Percentiles rank a stretch among this genome's conserved stretches.
phyloP scores from a whole-genome alignment of 2,329 filamentous ascomycete genomes.

The Fusarium nygamai region DNA sequence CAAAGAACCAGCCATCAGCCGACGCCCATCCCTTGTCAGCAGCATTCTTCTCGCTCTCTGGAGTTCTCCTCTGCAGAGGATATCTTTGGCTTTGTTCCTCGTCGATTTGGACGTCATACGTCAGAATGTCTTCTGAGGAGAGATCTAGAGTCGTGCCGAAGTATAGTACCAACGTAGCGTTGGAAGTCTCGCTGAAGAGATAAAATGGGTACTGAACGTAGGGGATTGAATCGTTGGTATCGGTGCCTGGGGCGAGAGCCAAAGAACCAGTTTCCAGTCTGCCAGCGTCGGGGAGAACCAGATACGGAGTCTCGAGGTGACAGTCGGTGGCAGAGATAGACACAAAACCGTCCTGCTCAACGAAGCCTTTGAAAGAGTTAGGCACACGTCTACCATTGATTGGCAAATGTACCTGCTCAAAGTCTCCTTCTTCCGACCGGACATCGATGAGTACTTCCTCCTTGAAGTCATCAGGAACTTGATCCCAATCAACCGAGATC shows the following conservation, averaged over 20 bases:
- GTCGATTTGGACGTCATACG: conserved; percentile 20
- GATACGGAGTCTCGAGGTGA: background rate
- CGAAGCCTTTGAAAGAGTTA: conserved; percentile 65
- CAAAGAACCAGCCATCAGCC: conserved; percentile 32
- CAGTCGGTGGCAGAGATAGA: conserved; percentile 27
- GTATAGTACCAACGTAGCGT: background rate
- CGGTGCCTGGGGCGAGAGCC: background rate
- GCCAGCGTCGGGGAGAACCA: conserved; percentile 18
- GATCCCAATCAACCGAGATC: conserved; percentile 42
- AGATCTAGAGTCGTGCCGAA: conserved; percentile 29
- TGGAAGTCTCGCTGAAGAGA: background rate
- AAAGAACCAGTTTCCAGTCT: conserved; percentile 22
- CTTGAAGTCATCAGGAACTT: conserved; percentile 52
- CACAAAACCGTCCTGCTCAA: conserved; percentile 66
- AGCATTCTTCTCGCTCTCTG: conserved; percentile 23
- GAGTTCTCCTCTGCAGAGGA: conserved; percentile 8
- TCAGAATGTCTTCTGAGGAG: conserved; percentile 14
- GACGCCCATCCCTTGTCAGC: conserved; percentile 28
- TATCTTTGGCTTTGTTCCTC: background rate
- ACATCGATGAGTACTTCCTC: conserved; percentile 43
- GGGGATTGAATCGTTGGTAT: accelerated
- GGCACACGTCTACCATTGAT: conserved; percentile 61
- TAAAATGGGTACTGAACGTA: conserved; percentile 25
- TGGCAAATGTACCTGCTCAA: conserved; percentile 63
- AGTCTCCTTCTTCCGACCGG: conserved; percentile 48